Base-by-base conservation (phyloP, 2,329 filamentous ascomycete species). In the Fusarium beomiforme region DNA sequence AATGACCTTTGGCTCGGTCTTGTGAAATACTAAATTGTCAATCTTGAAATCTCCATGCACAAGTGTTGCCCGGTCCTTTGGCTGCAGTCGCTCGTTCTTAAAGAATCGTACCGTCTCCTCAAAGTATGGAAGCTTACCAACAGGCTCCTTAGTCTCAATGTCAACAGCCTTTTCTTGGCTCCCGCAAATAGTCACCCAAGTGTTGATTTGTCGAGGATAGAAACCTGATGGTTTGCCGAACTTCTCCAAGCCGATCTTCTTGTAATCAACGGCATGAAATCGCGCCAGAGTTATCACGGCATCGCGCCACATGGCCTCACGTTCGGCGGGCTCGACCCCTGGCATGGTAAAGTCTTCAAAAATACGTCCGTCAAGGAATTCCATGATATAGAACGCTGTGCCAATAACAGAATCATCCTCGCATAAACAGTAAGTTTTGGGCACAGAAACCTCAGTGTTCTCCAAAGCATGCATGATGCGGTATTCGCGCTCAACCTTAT, bases 1-100 rank as follows among this genome's bases (percentile, higher is more conserved):
- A 81, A 98, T 95, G 16, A 98, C 95, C 57, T 91, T 86, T 9
- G 95, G 90, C 80, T 95, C 92, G 0, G 93, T 95, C 82, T 93
- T 92, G 84, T 98, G 93, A 80, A 97, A 99, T 42, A 96, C 90
- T 72, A 95, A 80, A 76, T 96, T 96, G 80, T 96, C 93, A 77
- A 95, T 97, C 85, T 98, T 99, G 85, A 95, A 99, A 81, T 99
- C 96, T 37, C 96, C 96, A 78, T 98, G 96, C 33, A 98, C 91
- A 69, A 98, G 87, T 8, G 91, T 92, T 24, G 88, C 90, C 68
- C 93, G 86, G 79, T 98, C 95, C 67, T 86, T 84, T 2, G 95
- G 95, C 81, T 95, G 93, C 53, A 85, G 86, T 62, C 80, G 80
- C 72, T 89, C 85, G 76, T 95, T 87, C 53, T 84, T 85, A 81